Evolutionary conservation across 2,329 filamentous ascomycete species (phyloP).

Genomic region (Aureobasidium sp.): DNA sequence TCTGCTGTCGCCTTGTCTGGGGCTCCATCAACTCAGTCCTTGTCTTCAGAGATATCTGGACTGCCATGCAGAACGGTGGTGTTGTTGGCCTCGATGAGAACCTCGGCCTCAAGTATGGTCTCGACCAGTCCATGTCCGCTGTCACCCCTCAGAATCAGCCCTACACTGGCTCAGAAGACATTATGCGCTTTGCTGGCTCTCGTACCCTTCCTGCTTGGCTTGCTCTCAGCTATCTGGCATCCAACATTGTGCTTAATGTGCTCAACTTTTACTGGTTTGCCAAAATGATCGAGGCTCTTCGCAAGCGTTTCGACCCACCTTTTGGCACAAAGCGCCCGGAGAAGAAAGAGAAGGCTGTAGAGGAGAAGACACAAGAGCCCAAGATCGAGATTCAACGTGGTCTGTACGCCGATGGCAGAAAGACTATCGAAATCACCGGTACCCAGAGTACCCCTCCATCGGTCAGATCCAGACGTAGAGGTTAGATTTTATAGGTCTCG

Average conservation of each 20-base stretch:
- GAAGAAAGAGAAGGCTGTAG: slow-evolving; percentile 20
- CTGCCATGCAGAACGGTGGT: slow-evolving; percentile 30
- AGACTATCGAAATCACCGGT: slow-evolving; percentile 20
- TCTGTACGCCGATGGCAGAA: slow-evolving; percentile 23
- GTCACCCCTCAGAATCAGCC: slow-evolving; percentile 3
- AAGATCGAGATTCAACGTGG: slow-evolving; percentile 20
- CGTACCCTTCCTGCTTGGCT: slow-evolving; percentile 60
- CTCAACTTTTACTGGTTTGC: slow-evolving; percentile 82
- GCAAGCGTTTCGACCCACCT: slow-evolving; percentile 64
- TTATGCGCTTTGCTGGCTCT: slow-evolving; percentile 43
- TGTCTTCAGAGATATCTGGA: slow-evolving; percentile 64
- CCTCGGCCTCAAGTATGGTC: slow-evolving; percentile 13
- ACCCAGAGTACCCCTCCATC: not conserved
- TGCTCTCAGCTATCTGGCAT: slow-evolving; percentile 57
- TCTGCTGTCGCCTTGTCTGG: slow-evolving; percentile 69
- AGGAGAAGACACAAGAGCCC: slow-evolving; percentile 20
- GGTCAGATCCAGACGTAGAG: slow-evolving; percentile 12
- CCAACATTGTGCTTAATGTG: slow-evolving; percentile 65
- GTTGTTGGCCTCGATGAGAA: slow-evolving; percentile 11
- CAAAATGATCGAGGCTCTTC: slow-evolving; percentile 76
- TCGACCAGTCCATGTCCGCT: slow-evolving; percentile 6
- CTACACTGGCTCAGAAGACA: slow-evolving; percentile 26
- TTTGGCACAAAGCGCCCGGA: slow-evolving; percentile 36
- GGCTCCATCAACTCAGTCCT: slow-evolving; percentile 60
- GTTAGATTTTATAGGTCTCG: not conserved